Evolutionary conservation across 169 alveolate genomes (phyloP).

Genomic region (Cryptosporidium felis): DNA sequence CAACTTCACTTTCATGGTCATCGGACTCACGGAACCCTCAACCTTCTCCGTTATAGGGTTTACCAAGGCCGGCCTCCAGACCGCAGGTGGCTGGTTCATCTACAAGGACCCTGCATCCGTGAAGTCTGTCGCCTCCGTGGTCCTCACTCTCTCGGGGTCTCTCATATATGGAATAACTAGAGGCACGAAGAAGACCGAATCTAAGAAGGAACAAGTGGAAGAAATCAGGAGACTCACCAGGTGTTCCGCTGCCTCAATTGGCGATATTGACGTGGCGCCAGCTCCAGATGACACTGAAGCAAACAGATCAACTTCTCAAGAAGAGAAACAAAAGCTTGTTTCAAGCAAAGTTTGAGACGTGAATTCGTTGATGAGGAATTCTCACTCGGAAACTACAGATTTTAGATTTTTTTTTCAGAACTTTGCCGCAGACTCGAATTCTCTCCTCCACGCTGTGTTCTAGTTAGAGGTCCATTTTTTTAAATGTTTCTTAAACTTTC

Average conservation of each 20-base stretch:
- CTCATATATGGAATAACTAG: constrained; percentile 66
- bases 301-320: not conserved
- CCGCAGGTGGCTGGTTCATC: constrained; percentile 67
- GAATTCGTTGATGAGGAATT: not conserved
- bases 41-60: constrained; percentile 68
- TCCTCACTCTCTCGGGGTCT: constrained; percentile 49
- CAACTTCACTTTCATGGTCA: constrained; percentile 66
- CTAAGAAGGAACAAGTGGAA: constrained; percentile 36
- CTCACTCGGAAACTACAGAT: not conserved
- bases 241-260: constrained; percentile 66
- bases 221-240: constrained; percentile 59
- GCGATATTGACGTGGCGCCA: constrained; percentile 33
- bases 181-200: constrained; percentile 9
- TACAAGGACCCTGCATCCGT: constrained; percentile 55
- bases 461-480: not conserved
- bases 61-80: constrained; percentile 35
- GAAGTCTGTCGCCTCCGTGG: constrained; percentile 28
- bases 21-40: constrained; percentile 66
- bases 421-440: not conserved
- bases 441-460: not conserved
- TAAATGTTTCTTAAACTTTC: too few species aligned
- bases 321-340: constrained; percentile 35
- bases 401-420: not conserved
- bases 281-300: not conserved
- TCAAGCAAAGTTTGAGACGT: not conserved